These are phyloP conservation scores for Coemansia umbellata DNA, from an alignment of 192 early-diverging fungal genomes.

Conservation along the genomic window DNA sequence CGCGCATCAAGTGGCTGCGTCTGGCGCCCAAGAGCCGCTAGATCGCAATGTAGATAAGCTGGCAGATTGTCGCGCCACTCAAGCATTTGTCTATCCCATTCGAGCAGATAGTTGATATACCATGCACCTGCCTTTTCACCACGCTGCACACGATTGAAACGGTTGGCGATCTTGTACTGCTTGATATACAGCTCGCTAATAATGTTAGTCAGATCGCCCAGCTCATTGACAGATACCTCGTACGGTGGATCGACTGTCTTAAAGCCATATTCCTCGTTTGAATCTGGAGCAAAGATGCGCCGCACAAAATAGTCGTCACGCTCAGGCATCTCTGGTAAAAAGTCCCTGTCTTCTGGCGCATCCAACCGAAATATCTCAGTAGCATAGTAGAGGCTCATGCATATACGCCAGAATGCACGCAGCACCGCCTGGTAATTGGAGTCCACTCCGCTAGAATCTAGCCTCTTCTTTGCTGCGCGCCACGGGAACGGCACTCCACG, in stretches of 20 bases:
- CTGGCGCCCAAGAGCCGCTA: conserved; percentile 30
- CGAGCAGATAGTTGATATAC: conserved; percentile 43
- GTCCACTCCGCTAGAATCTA: conserved; percentile 24
- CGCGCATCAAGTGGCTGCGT: conserved; percentile 44
- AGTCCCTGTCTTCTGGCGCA: conserved; percentile 49
- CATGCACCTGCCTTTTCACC: conserved; percentile 34
- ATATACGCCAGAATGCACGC: conserved; percentile 46
- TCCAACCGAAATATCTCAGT: conserved; percentile 49
- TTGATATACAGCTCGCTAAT: conserved; percentile 40
- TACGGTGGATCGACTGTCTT: conserved; percentile 27
- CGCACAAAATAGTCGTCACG: conserved; percentile 42
- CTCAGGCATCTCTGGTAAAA: conserved; percentile 42
- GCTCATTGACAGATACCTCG: conserved; percentile 12
- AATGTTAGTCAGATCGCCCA: conserved; percentile 32
- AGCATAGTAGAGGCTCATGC: conserved; percentile 37
- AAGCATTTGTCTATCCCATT: conserved; percentile 52
- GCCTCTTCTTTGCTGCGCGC: conserved; percentile 28
- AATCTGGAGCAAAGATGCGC: conserved; percentile 42
- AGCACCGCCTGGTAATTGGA: conserved; percentile 47
- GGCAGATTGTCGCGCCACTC: conserved; percentile 45
- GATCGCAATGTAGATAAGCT: conserved; percentile 23
- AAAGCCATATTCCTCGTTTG: conserved; percentile 42
- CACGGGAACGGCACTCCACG: conserved; percentile 46
- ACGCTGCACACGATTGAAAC: conserved; percentile 46
- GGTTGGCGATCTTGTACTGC: conserved; percentile 49